A percentile compares a stretch with the other conserved stretches of the same genome.
Conservation (phyloP, 2,329 filamentous ascomycete genomes). For the Apiospora arundinis region DNA sequence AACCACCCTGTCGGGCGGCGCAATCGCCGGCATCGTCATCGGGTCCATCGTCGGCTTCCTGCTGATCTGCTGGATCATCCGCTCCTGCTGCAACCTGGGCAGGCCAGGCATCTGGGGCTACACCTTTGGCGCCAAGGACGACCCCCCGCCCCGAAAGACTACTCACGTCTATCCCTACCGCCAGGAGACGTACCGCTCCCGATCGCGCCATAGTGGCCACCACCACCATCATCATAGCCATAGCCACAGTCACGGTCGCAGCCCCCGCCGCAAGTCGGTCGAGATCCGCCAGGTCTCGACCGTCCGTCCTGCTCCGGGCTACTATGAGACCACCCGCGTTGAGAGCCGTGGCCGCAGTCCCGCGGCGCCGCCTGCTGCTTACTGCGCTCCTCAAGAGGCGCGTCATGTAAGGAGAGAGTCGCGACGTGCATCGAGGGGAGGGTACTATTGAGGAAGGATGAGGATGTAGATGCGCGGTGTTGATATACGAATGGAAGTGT, state of each 20-base stretch:
- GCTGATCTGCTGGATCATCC: constrained; percentile 54
- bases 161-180: constrained; percentile 29
- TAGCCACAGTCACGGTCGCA: neutral
- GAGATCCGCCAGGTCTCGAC: constrained; percentile 14
- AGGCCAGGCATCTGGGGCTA: constrained; percentile 34
- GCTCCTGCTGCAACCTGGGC: constrained; percentile 51
- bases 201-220: constrained; percentile 24
- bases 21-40: constrained; percentile 59
- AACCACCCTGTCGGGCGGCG: constrained; percentile 50
- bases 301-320: neutral
- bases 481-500: too few species aligned
- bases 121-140: constrained; percentile 37
- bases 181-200: constrained; percentile 30
- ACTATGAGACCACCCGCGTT: neutral
- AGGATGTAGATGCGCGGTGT: too few species aligned
- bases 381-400: neutral
- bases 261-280: neutral
- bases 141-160: constrained; percentile 26
- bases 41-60: constrained; percentile 54
- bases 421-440: neutral
- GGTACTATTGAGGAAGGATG: neutral
- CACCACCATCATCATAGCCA: constrained; percentile 24
- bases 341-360: neutral
- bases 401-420: neutral
- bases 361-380: neutral